These are phyloP conservation scores for Myrmaecium sp. DNA, from an alignment of 2,329 filamentous ascomycete species.

Conservation along the genomic window DNA sequence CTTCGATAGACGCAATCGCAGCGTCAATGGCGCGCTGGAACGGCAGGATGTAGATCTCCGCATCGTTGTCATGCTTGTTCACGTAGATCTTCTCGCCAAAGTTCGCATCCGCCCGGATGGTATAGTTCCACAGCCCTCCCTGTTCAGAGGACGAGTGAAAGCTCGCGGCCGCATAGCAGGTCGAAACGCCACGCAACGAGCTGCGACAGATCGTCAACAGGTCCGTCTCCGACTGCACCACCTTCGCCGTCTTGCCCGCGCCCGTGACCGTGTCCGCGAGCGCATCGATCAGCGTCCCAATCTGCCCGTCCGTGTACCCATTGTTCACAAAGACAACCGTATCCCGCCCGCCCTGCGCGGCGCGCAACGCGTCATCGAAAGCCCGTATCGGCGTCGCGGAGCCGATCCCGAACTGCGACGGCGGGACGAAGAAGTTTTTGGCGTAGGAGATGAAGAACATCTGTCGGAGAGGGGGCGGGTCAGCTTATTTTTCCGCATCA, in stretches of 20 bases:
- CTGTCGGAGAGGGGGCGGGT: too few relatives aligned
- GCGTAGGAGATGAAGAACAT: constrained; percentile 45
- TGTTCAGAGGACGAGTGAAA: constrained; percentile 62
- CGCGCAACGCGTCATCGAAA: constrained; percentile 44
- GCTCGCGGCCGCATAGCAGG: constrained; percentile 56
- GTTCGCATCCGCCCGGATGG: constrained; percentile 57
- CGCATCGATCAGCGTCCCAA: constrained; percentile 50
- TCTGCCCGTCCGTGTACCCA: constrained; percentile 48
- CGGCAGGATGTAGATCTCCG: constrained; percentile 61
- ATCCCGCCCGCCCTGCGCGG: constrained; percentile 41
- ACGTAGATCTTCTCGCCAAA: constrained; percentile 50
- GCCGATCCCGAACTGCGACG: constrained; percentile 59
- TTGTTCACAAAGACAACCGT: constrained; percentile 68
- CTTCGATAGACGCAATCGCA: constrained; percentile 45
- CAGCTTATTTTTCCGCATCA: too few relatives aligned
- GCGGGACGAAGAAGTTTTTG: constrained; percentile 68
- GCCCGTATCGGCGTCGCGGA: constrained; percentile 42
- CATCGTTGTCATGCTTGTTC: constrained; percentile 50
- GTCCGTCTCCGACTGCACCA: constrained; percentile 37
- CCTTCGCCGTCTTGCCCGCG: constrained; percentile 38
- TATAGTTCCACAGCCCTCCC: constrained; percentile 68
- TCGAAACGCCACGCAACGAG: constrained; percentile 42
- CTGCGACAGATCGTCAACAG: constrained; percentile 45
- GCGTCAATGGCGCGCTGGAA: constrained; percentile 63
- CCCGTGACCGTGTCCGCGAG: constrained; percentile 41